Base-by-base conservation (phyloP, 345 rosid genomes). In the Arabidopsis arenosa region DNA sequence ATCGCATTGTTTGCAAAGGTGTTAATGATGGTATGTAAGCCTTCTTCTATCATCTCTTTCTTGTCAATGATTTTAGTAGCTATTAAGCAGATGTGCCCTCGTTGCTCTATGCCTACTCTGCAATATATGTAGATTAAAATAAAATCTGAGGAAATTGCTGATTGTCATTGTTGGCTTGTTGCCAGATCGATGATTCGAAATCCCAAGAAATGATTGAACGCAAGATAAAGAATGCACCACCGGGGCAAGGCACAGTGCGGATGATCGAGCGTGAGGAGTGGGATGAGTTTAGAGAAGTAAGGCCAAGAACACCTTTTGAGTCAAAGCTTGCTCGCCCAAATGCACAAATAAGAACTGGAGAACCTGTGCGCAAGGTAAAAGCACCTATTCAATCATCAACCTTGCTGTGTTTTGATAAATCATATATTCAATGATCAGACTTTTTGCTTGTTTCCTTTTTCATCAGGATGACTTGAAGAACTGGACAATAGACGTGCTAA, bases 291-390 rank as follows among this genome's bases (percentile, higher is more conserved):
- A 84, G 91, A 59, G 97, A 92, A 80, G 89, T 89, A 76, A 90
- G 99, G 81, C 96, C 99, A 33, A 85, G 96, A 84, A 92, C 97
- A 54, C 97, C 97, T 40, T 92, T 92, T 33, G 99, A 95, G 80
- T 95, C 99, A 76, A 90, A 83, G 84, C 90, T 90, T 81, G 97
- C 97, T 72, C 91, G 97, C 55, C 91, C 96, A 58, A 88, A 87
- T 78, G 97, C 97, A 23, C 78, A 75, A 58, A 83, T 95, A 79
- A 92, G 99, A 83, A 86, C 90, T 1, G 97, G 90, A 71, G 98
- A 92, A 74, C 73, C 87, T 32, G 14, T 90, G 55, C 81, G 43
- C 56, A 80, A 59, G 97, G 98, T 94, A 56, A 53, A 30, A 10
- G 8, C 26, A 56, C 65, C 49, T 9, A 13, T 12, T 28, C 12